Conservation (phyloP, 805 yeast species). For the Priceomyces haplophilus region DNA sequence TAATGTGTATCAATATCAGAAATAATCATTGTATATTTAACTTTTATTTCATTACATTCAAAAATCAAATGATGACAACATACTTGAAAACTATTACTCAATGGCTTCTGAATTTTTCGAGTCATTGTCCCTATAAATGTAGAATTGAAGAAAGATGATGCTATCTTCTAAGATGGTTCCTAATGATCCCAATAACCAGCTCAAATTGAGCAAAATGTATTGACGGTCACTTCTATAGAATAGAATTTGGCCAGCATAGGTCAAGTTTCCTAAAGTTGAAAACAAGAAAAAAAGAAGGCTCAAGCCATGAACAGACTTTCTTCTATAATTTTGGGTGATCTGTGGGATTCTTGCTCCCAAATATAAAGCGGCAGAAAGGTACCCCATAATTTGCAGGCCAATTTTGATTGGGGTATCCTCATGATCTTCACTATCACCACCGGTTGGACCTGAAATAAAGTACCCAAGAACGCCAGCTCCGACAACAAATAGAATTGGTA, state of each 20-base stretch:
- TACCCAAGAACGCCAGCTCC: slow-evolving; percentile 63
- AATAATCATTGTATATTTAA: slow-evolving; percentile 1
- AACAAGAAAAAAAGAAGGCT: slow-evolving; percentile 76
- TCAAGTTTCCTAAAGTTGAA: slow-evolving; percentile 70
- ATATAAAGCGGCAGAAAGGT: slow-evolving; percentile 64
- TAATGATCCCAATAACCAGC: slow-evolving; percentile 77
- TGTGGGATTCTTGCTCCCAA: slow-evolving; percentile 81
- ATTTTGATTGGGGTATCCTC: slow-evolving; percentile 30
- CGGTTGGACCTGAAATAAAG: slow-evolving; percentile 37
- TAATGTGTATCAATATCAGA: not conserved
- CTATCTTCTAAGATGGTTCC: slow-evolving; percentile 75
- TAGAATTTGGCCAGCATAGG: slow-evolving; percentile 72
- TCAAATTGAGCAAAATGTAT: slow-evolving; percentile 59
- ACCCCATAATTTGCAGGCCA: slow-evolving; percentile 70
- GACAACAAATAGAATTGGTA: slow-evolving; percentile 61
- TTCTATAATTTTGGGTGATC: slow-evolving; percentile 69
- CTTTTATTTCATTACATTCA: slow-evolving; percentile 2
- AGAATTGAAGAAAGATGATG: slow-evolving; percentile 65
- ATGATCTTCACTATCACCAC: slow-evolving; percentile 16
- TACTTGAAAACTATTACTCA: not conserved
- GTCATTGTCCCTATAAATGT: slow-evolving; percentile 46
- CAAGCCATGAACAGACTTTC: slow-evolving; percentile 82
- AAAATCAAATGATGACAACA: slow-evolving; percentile 1
- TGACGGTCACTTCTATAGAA: slow-evolving; percentile 59
- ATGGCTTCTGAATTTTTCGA: slow-evolving; percentile 5